Evolutionary conservation across 768 basidiomycete genomes (phyloP).

Genomic region (Tylopilus intermedius): DNA sequence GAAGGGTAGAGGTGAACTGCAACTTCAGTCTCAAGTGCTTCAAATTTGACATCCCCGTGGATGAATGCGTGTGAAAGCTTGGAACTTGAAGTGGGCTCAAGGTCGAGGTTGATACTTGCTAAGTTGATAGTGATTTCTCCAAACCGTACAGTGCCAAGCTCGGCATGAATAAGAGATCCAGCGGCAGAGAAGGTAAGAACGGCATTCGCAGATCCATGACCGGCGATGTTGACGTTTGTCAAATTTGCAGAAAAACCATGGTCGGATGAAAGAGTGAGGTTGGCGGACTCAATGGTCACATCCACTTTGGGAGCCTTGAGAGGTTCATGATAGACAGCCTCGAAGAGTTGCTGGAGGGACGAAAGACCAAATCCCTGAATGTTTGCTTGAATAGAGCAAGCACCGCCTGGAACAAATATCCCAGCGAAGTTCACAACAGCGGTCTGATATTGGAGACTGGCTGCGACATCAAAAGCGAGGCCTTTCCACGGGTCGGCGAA

Average conservation of each 20-base stretch:
- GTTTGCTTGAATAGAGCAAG: background rate
- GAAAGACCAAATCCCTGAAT: background rate
- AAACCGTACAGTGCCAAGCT: background rate
- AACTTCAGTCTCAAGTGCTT: background rate
- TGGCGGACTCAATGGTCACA: conserved; percentile 5
- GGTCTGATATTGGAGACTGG: background rate
- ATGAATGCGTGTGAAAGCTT: conserved; percentile 1
- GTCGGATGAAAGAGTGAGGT: background rate
- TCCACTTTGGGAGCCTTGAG: conserved; percentile 1
- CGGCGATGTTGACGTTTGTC: conserved; percentile 1
- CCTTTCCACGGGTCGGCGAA: conserved; percentile 1
- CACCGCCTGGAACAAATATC: background rate
- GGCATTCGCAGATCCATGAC: background rate
- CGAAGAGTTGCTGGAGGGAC: background rate
- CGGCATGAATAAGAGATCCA: conserved; percentile 1
- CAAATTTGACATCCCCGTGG: conserved; percentile 3
- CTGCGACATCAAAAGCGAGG: background rate
- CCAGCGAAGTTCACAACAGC: background rate
- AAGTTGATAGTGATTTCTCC: background rate
- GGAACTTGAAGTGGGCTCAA: conserved; percentile 1
- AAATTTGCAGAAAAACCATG: conserved; percentile 2
- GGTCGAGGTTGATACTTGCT: conserved; percentile 4
- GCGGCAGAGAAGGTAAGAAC: background rate
- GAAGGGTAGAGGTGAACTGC: conserved; percentile 6
- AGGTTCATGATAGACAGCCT: background rate